phyloP scores from a whole-genome alignment of 129 eudicot genomes.

The Daucus carota region DNA sequence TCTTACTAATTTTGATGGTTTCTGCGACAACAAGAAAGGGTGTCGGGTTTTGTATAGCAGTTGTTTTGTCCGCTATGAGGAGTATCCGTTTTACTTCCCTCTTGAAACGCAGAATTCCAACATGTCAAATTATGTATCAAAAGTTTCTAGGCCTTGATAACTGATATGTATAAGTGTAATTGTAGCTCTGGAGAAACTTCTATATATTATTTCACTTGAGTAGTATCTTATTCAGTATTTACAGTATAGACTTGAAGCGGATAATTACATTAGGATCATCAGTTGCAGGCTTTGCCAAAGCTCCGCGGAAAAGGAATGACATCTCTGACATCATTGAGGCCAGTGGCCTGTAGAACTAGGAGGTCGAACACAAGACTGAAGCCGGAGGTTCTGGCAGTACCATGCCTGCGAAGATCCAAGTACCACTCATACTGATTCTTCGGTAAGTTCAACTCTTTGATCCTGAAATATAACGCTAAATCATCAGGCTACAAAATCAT shows the following conservation, averaged over 20 bases:
- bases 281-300: constrained; percentile 50
- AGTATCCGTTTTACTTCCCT: constrained; percentile 72
- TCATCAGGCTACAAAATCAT: background rate
- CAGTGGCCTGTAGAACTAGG: constrained; percentile 71
- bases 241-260: constrained; percentile 8
- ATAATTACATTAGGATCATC: constrained; percentile 2
- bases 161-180: background rate
- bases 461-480: constrained; percentile 32
- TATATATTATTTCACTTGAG: background rate
- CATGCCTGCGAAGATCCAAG: constrained; percentile 72
- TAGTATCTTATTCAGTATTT: constrained; percentile 1
- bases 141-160: constrained; percentile 16
- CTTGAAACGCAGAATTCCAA: constrained; percentile 25
- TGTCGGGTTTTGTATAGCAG: constrained; percentile 71
- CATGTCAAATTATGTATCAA: constrained; percentile 23
- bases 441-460: constrained; percentile 50
- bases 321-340: constrained; percentile 66
- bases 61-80: constrained; percentile 68
- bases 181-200: background rate
- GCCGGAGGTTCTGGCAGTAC: constrained; percentile 59
- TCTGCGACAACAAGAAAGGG: constrained; percentile 51
- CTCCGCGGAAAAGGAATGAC: constrained; percentile 76
- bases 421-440: constrained; percentile 72
- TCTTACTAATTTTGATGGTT: constrained; percentile 32
- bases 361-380: constrained; percentile 61